These are phyloP conservation scores for Globisporangium ultimum DNA, from an alignment of 352 stramenopile species.

Conservation along the genomic window DNA sequence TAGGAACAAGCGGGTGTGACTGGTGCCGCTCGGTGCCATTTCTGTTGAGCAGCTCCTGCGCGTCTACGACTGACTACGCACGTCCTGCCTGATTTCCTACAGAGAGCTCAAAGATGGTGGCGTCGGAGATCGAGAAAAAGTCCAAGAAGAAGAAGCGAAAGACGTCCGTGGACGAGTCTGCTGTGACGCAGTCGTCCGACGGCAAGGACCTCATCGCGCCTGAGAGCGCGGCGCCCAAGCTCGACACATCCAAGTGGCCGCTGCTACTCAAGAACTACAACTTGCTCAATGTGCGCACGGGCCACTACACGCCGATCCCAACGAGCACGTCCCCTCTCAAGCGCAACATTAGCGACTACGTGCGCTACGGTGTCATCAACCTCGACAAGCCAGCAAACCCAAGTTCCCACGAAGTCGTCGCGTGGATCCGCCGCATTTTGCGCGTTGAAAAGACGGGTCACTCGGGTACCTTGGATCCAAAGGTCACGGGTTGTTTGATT, in stretches of 20 bases:
- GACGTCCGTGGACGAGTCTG: conserved; percentile 34
- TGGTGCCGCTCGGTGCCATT: background rate
- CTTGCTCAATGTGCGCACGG: conserved; percentile 97
- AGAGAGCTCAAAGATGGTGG: conserved; percentile 39
- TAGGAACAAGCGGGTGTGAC: background rate
- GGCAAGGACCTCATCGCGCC: conserved; percentile 80
- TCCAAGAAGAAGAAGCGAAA: conserved; percentile 92
- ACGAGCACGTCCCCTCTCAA: conserved; percentile 96
- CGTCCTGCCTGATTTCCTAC: background rate
- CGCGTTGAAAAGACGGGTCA: conserved; percentile 99
- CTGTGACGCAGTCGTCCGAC: conserved; percentile 4
- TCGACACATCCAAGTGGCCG: conserved; percentile 98
- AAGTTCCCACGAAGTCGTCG: conserved; percentile 99
- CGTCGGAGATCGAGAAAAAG: conserved; percentile 75
- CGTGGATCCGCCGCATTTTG: conserved; percentile 99
- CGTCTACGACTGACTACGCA: background rate
- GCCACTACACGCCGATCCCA: conserved; percentile 99
- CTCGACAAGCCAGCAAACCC: conserved; percentile 99
- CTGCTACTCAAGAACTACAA: conserved; percentile 99
- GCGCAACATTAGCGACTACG: conserved; percentile 96
- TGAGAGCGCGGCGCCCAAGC: conserved; percentile 79
- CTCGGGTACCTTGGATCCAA: conserved; percentile 98
- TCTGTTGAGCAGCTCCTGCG: background rate
- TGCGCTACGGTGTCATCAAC: conserved; percentile 99
- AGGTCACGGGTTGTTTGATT: conserved; percentile 99